These are phyloP conservation scores for Heritiera fomes DNA, from an alignment of 345 rosid species.

Conservation along the genomic window DNA sequence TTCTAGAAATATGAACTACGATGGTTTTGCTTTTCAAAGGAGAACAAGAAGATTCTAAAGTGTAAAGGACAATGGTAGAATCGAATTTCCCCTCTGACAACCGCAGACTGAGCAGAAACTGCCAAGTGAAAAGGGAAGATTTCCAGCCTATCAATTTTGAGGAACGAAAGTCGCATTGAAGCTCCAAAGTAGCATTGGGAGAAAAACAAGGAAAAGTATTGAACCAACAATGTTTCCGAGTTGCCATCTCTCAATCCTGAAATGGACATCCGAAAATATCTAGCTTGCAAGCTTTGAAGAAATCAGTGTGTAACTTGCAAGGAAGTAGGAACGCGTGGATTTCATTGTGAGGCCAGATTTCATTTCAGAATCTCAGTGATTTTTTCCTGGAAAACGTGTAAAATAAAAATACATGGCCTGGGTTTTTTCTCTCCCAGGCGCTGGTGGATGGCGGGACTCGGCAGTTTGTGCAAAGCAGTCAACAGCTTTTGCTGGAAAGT, in stretches of 20 bases:
- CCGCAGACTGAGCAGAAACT: neutral
- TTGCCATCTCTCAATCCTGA: neutral
- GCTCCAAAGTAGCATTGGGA: neutral
- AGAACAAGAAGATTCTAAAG: neutral
- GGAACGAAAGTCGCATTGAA: neutral
- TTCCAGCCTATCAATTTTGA: conserved; percentile 1
- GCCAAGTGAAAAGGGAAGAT: neutral
- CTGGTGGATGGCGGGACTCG: neutral
- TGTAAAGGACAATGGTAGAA: neutral
- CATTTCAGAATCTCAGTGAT: neutral
- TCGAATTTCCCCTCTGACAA: neutral
- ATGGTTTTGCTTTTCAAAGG: neutral
- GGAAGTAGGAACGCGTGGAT: neutral
- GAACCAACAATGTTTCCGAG: neutral
- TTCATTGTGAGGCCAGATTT: neutral
- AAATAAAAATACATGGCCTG: neutral
- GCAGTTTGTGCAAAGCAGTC: neutral
- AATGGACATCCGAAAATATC: conserved; percentile 1
- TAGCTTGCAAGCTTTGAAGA: neutral
- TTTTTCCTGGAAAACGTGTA: neutral
- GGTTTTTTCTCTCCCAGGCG: neutral
- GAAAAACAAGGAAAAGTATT: neutral
- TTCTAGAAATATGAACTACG: too few relatives aligned
- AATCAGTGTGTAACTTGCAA: neutral
- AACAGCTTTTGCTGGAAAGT: conserved; percentile 5